Evolutionary conservation across 306 rosid species (phyloP), one percentile per base, ranked within the genome.

Genomic region (Quercus engelmannii): DNA sequence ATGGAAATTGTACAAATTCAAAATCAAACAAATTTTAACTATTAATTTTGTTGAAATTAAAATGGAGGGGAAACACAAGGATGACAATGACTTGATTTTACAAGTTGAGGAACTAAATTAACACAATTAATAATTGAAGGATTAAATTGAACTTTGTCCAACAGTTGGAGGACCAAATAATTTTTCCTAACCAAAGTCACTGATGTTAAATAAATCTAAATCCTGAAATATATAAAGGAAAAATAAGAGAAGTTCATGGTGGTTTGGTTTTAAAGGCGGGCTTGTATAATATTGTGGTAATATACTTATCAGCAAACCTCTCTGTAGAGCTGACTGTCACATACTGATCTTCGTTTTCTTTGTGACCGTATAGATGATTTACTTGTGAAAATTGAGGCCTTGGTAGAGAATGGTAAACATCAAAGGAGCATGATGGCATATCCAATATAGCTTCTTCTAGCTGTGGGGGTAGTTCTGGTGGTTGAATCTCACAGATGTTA

Each of bases 391-490:
- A 85, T 38, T 78, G 79, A 41, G 90, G 88, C 59, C 76, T 81
- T 38, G 80, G 69, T 5, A 31, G 71, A 56, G 72, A 73, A 12
- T 55, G 71, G 49, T 73, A 83, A 72, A 69, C 55, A 56, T 80
- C 79, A 31, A 77, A 49, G 3, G 85, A 73, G 74, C 87, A 82
- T 63, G 94, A 81, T 62, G 84, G 77, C 67, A 84, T 85, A 38
- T 85, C 82, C 63, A 80, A 59, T 61, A 78, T 33, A 58, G 84
- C 57, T 67, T 74, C 83, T 58, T 83, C 92, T 55, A 92, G 79
- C 76, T 91, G 97, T 49, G 89, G 88, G 25, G 99, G 98, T 71
- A 91, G 73, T 67, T 88, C 91, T 15, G 97, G 96, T n/a, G 98
- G 98, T 35, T 30, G 72, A 71, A 91, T 89, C 78, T 83, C 88